Conservation (phyloP, 2,329 filamentous ascomycete genomes). For the Scopulariopsis brevicaulis region DNA sequence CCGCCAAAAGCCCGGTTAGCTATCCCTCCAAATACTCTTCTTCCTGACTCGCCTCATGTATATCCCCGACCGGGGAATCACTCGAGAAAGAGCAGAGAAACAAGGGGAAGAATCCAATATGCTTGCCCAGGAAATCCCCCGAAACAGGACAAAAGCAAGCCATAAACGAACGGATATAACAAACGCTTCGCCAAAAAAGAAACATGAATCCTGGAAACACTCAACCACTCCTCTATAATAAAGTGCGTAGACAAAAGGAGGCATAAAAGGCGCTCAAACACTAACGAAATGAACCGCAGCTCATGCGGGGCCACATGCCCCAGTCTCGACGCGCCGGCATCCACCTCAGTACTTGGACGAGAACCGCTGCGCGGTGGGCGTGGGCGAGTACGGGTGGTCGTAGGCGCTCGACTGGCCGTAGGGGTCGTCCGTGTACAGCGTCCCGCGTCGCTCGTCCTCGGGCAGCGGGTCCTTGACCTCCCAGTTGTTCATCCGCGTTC, state of each 20-base stretch:
- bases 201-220: neutral
- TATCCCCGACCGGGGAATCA: neutral
- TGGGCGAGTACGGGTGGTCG: slow-evolving; percentile 38
- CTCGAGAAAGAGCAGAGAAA: neutral
- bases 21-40: neutral
- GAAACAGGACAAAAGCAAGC: neutral
- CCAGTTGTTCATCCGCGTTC: slow-evolving; percentile 93
- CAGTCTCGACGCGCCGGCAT: neutral
- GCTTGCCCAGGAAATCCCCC: neutral
- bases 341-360: slow-evolving; percentile 32
- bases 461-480: slow-evolving; percentile 86
- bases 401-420: slow-evolving; percentile 44
- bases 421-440: slow-evolving; percentile 60
- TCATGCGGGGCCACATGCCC: neutral
- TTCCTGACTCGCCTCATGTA: neutral
- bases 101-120: neutral
- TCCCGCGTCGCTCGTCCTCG: slow-evolving; percentile 67
- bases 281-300: neutral
- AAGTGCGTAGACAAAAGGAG: neutral
- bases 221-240: neutral
- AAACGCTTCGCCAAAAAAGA: slow-evolving; percentile 4
- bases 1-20: neutral
- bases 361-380: slow-evolving; percentile 23
- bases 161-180: slow-evolving; percentile 6
- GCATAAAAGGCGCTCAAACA: neutral